Evolutionary conservation across 495 filamentous ascomycete genomes (phyloP), one percentile per base, ranked within the genome.

Genomic region (Aspergillus conjunctus): DNA sequence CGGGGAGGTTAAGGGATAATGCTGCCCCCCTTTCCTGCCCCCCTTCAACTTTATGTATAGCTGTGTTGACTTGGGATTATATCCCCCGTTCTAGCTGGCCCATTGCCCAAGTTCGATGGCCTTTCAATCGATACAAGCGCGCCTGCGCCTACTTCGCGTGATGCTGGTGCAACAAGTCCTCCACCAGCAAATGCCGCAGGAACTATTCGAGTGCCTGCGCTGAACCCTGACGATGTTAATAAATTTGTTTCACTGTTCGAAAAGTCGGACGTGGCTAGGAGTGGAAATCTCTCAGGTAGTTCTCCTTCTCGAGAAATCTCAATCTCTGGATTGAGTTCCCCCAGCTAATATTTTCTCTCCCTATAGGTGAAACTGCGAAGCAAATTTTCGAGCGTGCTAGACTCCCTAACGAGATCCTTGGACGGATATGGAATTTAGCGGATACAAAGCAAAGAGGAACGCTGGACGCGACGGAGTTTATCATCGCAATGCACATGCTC

Each of bases 401-500:
- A 32, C 80, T 98, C 26, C 90, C 94, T 1, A 98, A 95, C 71
- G 92, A 97, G 64, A 80, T 90, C 2, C 81, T 98, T 18, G 94
- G 91, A 11, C 87, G 89, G 54, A 97, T 98, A 72, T 98, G 94
- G 94, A 91, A 88, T 66, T 82, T 98, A 50, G 88, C 92, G 10
- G 94, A 98, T 73, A 92, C 90, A 1, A 91, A 97, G 70, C 91
- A 96, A 71, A 85, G 92, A 54, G 95, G 94, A 26, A 87, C 87
- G 34, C 83, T 98, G n/a, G 90, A 90, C 62, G 79, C 85, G 64
- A 93, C 92, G 12, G 94, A 98, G 60, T 98, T 98, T 71, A 89
- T 97, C 66, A 94, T 98, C 66, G 93, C 95, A 11, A 98, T 98
- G 94, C 94, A 98, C 77, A 81, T 98, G 31, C 79, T 98, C 54